Conservation (phyloP, 2,329 filamentous ascomycete species). For the Mycosphaerella sp. region DNA sequence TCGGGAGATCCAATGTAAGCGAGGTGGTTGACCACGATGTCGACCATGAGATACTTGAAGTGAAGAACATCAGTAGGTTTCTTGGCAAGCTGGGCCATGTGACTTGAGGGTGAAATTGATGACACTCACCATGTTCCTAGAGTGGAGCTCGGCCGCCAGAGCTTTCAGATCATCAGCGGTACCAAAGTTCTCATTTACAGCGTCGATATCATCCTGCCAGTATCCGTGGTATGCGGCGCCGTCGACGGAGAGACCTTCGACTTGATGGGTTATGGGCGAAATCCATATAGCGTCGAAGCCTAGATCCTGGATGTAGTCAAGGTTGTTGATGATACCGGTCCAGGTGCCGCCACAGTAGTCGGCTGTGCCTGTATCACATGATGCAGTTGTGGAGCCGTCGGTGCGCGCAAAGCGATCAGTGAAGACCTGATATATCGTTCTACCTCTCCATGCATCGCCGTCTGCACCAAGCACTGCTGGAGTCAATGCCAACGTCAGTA, state of each 20-base stretch:
- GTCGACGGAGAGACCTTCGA: constrained; percentile 35
- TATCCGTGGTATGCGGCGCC: constrained; percentile 52
- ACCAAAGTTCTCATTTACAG: constrained; percentile 36
- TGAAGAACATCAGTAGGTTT: constrained; percentile 11
- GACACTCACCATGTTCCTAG: constrained; percentile 33
- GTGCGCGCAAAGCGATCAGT: constrained; percentile 40
- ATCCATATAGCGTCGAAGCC: constrained; percentile 42
- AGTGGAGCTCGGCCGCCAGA: constrained; percentile 34
- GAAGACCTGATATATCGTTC: constrained; percentile 41
- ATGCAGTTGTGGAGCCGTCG: constrained; percentile 37
- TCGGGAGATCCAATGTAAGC: constrained; percentile 31
- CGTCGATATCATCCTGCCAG: constrained; percentile 48
- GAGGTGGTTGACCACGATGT: constrained; percentile 37
- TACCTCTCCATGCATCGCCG: constrained; percentile 35
- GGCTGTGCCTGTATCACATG: constrained; percentile 33
- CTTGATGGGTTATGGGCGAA: constrained; percentile 49
- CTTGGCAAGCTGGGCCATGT: background rate
- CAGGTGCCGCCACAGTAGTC: constrained; percentile 58
- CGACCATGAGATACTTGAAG: constrained; percentile 36
- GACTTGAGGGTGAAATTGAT: background rate
- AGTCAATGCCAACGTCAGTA: constrained; percentile 23
- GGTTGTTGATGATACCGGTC: constrained; percentile 51
- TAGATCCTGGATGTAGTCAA: constrained; percentile 57
- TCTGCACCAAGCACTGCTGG: constrained; percentile 23
- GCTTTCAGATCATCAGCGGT: constrained; percentile 34